Percentiles rank a stretch among this genome's conserved stretches.
phyloP scores from a whole-genome alignment of 257 asterid species.

The Fraxinus anomala region DNA sequence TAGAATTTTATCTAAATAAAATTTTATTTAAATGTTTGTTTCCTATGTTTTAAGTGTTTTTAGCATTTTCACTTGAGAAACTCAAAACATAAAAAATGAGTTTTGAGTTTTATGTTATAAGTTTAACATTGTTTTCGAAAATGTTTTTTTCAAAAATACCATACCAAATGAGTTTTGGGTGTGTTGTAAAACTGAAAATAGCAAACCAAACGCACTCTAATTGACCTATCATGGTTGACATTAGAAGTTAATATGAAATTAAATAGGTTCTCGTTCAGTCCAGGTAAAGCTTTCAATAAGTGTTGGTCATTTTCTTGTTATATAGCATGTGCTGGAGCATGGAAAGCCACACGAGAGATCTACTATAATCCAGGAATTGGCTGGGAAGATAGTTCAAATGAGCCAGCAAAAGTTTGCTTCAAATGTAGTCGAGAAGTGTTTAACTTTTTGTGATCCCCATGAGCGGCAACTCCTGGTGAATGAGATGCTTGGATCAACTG shows the following conservation, averaged over 20 bases:
- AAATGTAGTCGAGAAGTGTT: slow-evolving; percentile 92
- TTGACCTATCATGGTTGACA: background rate
- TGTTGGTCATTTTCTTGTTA: background rate
- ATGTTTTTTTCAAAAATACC: too few species aligned
- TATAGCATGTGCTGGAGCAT: slow-evolving; percentile 84
- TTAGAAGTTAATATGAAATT: background rate
- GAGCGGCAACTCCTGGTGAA: slow-evolving; percentile 83
- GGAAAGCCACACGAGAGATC: slow-evolving; percentile 92
- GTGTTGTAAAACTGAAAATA: too few species aligned
- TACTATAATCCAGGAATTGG: slow-evolving; percentile 76
- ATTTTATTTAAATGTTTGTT: too few species aligned
- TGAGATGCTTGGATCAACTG: slow-evolving; percentile 97
- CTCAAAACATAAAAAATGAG: too few species aligned
- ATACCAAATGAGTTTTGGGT: too few species aligned
- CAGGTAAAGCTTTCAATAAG: slow-evolving; percentile 14
- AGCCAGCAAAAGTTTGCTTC: slow-evolving; percentile 99
- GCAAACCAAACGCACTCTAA: background rate
- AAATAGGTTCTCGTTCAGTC: background rate
- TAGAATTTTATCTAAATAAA: too few species aligned
- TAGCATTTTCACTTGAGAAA: too few species aligned
- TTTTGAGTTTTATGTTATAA: too few species aligned
- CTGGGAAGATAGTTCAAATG: slow-evolving; percentile 93
- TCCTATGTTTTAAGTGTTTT: too few species aligned
- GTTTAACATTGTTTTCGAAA: too few species aligned
- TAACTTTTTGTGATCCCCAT: slow-evolving; percentile 77